Evolutionary conservation across 805 yeast genomes (phyloP).

Genomic region (Myxozyma sirexii): DNA sequence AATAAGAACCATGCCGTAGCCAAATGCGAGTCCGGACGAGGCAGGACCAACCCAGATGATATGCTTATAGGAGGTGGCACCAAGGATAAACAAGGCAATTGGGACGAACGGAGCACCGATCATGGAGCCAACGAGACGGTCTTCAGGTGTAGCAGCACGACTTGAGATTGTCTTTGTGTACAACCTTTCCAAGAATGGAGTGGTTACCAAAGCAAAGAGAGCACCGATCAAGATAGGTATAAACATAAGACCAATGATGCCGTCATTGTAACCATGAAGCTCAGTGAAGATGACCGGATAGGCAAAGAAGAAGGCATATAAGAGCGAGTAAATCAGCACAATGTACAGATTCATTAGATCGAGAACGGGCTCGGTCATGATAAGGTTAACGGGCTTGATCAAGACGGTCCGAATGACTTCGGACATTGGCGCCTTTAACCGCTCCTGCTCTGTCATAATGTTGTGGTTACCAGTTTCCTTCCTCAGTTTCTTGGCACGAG

Average conservation of each 20-base stretch:
- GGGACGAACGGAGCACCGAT: slow-evolving; percentile 51
- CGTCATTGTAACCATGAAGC: slow-evolving; percentile 76
- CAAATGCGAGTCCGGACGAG: slow-evolving; percentile 57
- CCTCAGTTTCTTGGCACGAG: slow-evolving; percentile 68
- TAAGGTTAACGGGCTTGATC: slow-evolving; percentile 68
- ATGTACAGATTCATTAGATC: slow-evolving; percentile 83
- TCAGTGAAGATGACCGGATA: slow-evolving; percentile 85
- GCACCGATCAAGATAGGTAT: slow-evolving; percentile 93
- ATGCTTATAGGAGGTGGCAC: slow-evolving; percentile 57
- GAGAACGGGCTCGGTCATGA: slow-evolving; percentile 82
- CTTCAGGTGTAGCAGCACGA: slow-evolving; percentile 58
- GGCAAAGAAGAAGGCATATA: slow-evolving; percentile 93
- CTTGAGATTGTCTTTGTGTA: slow-evolving; percentile 49
- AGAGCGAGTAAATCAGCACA: slow-evolving; percentile 83
- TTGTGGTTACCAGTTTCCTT: slow-evolving; percentile 79
- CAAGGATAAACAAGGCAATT: slow-evolving; percentile 57
- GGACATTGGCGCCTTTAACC: slow-evolving; percentile 64
- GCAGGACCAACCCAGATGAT: slow-evolving; percentile 58
- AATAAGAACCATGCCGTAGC: slow-evolving; percentile 56
- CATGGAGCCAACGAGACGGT: slow-evolving; percentile 58
- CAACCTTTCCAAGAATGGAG: slow-evolving; percentile 68
- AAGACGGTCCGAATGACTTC: slow-evolving; percentile 72
- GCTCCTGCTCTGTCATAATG: slow-evolving; percentile 93
- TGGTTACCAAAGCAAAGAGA: slow-evolving; percentile 65
- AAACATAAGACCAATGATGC: slow-evolving; percentile 80